Evolutionary conservation across 768 basidiomycete species (phyloP).

Genomic region (Boletus rubroflammeus): DNA sequence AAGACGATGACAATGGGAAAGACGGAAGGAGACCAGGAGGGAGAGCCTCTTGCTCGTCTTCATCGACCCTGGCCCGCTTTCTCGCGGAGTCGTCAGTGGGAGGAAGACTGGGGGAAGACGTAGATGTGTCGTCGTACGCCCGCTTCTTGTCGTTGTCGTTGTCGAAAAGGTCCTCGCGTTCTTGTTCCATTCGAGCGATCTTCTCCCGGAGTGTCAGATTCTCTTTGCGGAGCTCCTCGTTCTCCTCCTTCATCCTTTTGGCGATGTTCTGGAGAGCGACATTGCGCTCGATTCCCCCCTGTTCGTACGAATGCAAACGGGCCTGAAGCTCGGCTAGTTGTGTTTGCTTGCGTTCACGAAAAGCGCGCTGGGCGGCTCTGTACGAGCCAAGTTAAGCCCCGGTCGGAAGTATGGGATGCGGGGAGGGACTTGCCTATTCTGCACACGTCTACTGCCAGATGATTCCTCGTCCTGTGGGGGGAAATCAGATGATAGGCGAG

Average conservation of each 20-base stretch:
- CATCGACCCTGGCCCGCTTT: constrained; percentile 38
- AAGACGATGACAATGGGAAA: constrained; percentile 40
- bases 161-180: constrained; percentile 28
- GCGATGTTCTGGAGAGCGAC: constrained; percentile 80
- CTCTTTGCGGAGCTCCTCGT: constrained; percentile 67
- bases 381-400: constrained; percentile 9
- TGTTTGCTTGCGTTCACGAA: constrained; percentile 84
- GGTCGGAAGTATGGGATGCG: neutral
- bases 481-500: constrained; percentile 5
- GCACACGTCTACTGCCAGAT: constrained; percentile 62
- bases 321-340: constrained; percentile 87
- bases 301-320: constrained; percentile 79
- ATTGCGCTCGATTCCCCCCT: constrained; percentile 87
- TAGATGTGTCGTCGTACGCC: constrained; percentile 49
- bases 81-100: constrained; percentile 22
- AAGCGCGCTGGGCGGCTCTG: constrained; percentile 86
- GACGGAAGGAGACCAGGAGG: constrained; percentile 20
- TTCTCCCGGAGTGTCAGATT: constrained; percentile 58
- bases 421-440: constrained; percentile 56
- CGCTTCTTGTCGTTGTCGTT: constrained; percentile 53
- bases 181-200: constrained; percentile 40
- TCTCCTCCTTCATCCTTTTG: constrained; percentile 84
- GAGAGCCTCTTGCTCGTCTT: constrained; percentile 19
- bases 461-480: constrained; percentile 40
- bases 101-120: constrained; percentile 27